Conservation (phyloP, 805 yeast species). For the Peterozyma xylosa region DNA sequence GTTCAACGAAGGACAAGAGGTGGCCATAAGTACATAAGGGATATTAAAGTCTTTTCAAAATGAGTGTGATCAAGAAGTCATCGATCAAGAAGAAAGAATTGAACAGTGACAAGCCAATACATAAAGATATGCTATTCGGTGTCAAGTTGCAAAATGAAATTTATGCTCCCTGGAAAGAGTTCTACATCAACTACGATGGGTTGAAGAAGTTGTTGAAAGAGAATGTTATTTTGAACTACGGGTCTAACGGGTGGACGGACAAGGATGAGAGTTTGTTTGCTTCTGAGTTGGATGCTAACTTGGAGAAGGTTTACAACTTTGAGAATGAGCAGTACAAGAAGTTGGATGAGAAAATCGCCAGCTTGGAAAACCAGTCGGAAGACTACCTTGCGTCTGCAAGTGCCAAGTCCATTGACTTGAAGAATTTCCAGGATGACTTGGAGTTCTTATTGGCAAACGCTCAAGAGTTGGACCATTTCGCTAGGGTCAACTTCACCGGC, state of each 20-base stretch:
- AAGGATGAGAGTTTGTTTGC: slow-evolving; percentile 68
- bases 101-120: no score
- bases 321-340: slow-evolving; percentile 62
- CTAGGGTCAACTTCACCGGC: slow-evolving; percentile 90
- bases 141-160: slow-evolving; percentile 74
- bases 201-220: slow-evolving; percentile 67
- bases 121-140: slow-evolving; percentile 67
- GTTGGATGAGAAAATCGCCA: slow-evolving; percentile 55
- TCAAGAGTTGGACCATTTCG: slow-evolving; percentile 82
- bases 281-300: slow-evolving; percentile 53
- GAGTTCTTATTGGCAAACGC: slow-evolving; percentile 72
- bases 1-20: no score
- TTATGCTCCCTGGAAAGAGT: slow-evolving; percentile 81
- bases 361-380: slow-evolving; percentile 54
- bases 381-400: slow-evolving; percentile 19
- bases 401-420: slow-evolving; percentile 38
- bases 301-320: slow-evolving; percentile 72
- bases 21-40: no score
- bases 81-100: no score
- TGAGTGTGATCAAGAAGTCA: no score
- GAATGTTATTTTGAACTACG: slow-evolving; percentile 32
- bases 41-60: no score
- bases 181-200: slow-evolving; percentile 59
- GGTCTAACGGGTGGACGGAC: slow-evolving; percentile 44
- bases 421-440: slow-evolving; percentile 54